Base-by-base conservation (phyloP, 1,139 yeast genomes). In the Debaryomycetaceae sp. region DNA sequence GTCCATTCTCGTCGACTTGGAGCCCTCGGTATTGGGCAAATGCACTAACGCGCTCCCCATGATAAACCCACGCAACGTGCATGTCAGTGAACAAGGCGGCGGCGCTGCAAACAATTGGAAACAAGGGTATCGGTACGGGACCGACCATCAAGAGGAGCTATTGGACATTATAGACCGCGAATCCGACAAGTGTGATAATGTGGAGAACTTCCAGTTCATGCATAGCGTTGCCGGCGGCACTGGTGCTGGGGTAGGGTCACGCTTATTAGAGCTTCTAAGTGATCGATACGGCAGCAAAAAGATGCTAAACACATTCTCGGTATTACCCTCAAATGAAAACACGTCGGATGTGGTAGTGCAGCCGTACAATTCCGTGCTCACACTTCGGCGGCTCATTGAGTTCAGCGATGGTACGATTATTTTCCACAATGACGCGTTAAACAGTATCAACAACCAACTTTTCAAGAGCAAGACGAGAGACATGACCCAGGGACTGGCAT, bases 151-250 rank as follows among this genome's bases (percentile, higher is more conserved):
- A 32, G 96, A 86, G 31, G 77, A 73, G 15, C 58, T 90, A 27
- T 45, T 83, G 37, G 90, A 85, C 45, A 73, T 87, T 68, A 68
- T 90, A 27, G 96, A 87, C 47, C 66, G 94, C 35, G 97, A 90
- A 44, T 70, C 87, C 25, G 98, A 90, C 47, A 80, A 83, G 24
- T 80, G 95, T 43, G 98, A 90, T 37, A 79, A 82, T 34, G 59
- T 87, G 32, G 90, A 86, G 37, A 93, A 93, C 5, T 90, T 92
- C 51, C 95, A 86, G 59, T 58, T 90, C 38, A 55, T 87, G 33
- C 98, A 90, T 51, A 83, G 96, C 12, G 94, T 92, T n/a, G 97
- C 96, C 0, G 98, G 98, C 16, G 98, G 98, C 22, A 90, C 98
- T 0, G 98, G 98, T 0, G 81, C 95, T 0, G 98, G 98, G 5